Evolutionary conservation across 257 asterid genomes (phyloP).

Genomic region (Henckelia pumila): DNA sequence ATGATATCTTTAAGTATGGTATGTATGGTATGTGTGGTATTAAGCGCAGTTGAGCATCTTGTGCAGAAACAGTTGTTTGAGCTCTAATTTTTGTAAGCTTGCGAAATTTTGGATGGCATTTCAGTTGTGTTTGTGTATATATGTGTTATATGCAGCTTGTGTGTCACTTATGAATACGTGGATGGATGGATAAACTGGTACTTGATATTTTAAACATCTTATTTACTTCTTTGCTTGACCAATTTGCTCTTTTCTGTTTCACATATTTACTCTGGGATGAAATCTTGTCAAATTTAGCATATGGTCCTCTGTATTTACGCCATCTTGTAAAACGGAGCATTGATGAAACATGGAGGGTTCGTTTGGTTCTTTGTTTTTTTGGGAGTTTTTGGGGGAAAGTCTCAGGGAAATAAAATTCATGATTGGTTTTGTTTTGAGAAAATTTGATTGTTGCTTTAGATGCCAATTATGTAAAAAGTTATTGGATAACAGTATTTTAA

Average conservation of each 20-base stretch:
- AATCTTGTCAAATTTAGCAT: not conserved
- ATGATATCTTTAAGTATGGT: not conserved
- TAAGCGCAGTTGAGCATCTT: constrained; percentile 3
- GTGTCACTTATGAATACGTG: not conserved
- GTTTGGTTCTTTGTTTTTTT: too few relatives aligned
- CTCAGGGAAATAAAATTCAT: not conserved
- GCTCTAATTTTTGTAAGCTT: constrained; percentile 2
- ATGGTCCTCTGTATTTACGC: not conserved
- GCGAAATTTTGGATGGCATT: not conserved
- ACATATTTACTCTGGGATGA: not conserved
- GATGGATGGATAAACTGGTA: not conserved
- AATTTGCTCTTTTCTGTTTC: not conserved
- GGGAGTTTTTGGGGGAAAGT: not conserved
- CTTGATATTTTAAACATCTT: not conserved
- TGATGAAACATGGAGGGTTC: not conserved
- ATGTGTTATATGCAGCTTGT: not conserved
- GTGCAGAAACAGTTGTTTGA: constrained; percentile 4
- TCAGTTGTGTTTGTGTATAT: not conserved
- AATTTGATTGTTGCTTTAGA: too few relatives aligned
- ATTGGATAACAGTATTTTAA: not conserved
- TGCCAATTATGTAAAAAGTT: not conserved
- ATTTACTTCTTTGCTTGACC: not conserved
- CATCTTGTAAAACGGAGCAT: not conserved
- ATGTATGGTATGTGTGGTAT: not conserved
- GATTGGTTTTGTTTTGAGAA: not conserved